phyloP scores from a whole-genome alignment of 2,329 filamentous ascomycete species.

The Bipolaris oryzae region DNA sequence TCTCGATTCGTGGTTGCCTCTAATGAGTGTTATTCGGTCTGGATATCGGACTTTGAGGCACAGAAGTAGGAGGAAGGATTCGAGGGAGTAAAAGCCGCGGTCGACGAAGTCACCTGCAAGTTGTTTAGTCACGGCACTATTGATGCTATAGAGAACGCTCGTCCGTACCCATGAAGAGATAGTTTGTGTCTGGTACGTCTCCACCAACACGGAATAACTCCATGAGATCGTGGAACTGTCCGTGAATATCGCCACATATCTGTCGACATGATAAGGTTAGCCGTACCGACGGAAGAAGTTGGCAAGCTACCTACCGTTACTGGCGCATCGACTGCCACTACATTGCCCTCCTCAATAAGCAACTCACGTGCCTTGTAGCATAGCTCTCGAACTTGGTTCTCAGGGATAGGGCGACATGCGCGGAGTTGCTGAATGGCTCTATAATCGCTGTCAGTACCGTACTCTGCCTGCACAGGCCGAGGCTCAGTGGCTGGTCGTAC shows the following conservation, averaged over 20 bases:
- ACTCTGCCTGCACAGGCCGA: constrained; percentile 10
- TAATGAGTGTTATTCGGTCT: constrained; percentile 93
- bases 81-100: constrained; percentile 95
- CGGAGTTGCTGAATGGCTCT: constrained; percentile 95
- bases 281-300: background rate
- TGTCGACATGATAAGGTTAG: constrained; percentile 9
- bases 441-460: constrained; percentile 20
- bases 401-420: constrained; percentile 93
- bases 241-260: constrained; percentile 89
- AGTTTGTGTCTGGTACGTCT: constrained; percentile 93
- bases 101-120: constrained; percentile 88
- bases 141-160: background rate
- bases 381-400: constrained; percentile 91
- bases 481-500: constrained; percentile 57
- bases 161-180: constrained; percentile 85
- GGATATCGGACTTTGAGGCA: constrained; percentile 97
- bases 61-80: constrained; percentile 92
- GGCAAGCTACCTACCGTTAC: constrained; percentile 71
- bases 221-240: constrained; percentile 96
- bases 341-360: constrained; percentile 95
- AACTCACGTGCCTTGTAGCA: constrained; percentile 97
- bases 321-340: constrained; percentile 91
- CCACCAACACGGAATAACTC: constrained; percentile 93
- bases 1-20: constrained; percentile 93
- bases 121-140: constrained; percentile 2